Base-by-base conservation (phyloP, 768 basidiomycete species). In the Amanita rimosa region DNA sequence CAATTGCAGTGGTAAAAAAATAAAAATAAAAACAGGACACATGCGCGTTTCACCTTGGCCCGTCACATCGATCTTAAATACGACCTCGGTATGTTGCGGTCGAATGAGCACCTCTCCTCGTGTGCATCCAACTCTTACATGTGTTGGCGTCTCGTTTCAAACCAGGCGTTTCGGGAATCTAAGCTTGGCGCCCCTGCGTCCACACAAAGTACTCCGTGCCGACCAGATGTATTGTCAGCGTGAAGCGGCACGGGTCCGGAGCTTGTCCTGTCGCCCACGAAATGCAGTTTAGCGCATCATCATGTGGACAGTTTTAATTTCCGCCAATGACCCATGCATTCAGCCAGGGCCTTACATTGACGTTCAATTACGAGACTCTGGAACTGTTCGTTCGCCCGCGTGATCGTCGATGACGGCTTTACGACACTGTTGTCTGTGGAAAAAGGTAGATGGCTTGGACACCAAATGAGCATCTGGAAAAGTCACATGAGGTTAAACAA, bases 401-500 rank as follows among this genome's bases (percentile, higher is more conserved):
- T 43, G 26, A 43, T 43, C 24, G 6, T 16, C 4, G 38, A 43
- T 16, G 13, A 26, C 22, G 14, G 16, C 22, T 43, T 43, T 43
- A 43, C 16, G 27, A 19, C 41, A 43, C 10, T n/a, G n/a, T 29
- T n/a, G 10, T 26, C 6, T 26, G 11, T 7, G n/a, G 3, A 42
- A 42, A 13, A 13, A 19, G 11, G n/a, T n/a, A n/a, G n/a, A n/a
- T n/a, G n/a, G 16, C 17, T 42, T 22, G 40, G 11, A 42, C 40
- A 42, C 40, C 39, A 42, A 42, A 42, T 11, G 41, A 42, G 41
- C 26, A 4, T 26, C 41, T 42, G 41, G 27, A n/a, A n/a, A 16
- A 42, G 11, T 43, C 41, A 43, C 41, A 43, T 43, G 41, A 43
- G 41, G n/a, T 16, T 26, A 27, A 43, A 8, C 41, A 27, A 43